A percentile compares a stretch with the other conserved stretches of the same genome.
phyloP scores from a whole-genome alignment of 1,139 yeast species.

The Candida glucosophila region DNA sequence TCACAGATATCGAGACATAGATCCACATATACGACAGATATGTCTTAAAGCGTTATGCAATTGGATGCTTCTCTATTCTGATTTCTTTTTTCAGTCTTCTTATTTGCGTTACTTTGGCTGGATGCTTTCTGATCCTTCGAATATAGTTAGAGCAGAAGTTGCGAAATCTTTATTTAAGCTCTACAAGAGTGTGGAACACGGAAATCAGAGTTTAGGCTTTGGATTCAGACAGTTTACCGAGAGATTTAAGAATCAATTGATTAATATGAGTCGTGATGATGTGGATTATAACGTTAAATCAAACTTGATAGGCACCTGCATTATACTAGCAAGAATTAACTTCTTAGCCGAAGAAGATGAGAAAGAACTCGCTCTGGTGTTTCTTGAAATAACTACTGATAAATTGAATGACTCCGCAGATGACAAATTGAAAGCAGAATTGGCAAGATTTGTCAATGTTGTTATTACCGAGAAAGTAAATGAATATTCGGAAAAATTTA shows the following conservation, averaged over 20 bases:
- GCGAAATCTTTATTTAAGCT: slow-evolving; percentile 46
- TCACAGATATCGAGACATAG: slow-evolving; percentile 77
- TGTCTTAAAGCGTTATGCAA: slow-evolving; percentile 54
- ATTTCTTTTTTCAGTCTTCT: slow-evolving; percentile 57
- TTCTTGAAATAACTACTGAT: slow-evolving; percentile 27
- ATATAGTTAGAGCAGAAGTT: slow-evolving; percentile 58
- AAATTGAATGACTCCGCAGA: slow-evolving; percentile 11
- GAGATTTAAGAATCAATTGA: slow-evolving; percentile 53
- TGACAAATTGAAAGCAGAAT: slow-evolving; percentile 25
- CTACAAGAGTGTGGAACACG: slow-evolving; percentile 22
- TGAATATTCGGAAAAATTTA: slow-evolving; percentile 6
- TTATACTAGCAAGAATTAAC: slow-evolving; percentile 51
- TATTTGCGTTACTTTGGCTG: slow-evolving; percentile 77
- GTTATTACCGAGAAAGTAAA: slow-evolving; percentile 12
- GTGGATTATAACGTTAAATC: slow-evolving; percentile 38
- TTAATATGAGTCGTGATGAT: slow-evolving; percentile 44
- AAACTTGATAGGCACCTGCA: slow-evolving; percentile 43
- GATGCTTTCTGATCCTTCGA: slow-evolving; percentile 65
- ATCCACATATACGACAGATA: slow-evolving; percentile 60
- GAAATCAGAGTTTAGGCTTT: slow-evolving; percentile 14
- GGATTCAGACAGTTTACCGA: slow-evolving; percentile 68
- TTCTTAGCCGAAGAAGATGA: slow-evolving; percentile 53
- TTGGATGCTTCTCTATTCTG: slow-evolving; percentile 69
- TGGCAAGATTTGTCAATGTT: slow-evolving; percentile 21
- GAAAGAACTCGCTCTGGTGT: slow-evolving; percentile 31